phyloP scores from a whole-genome alignment of 2,329 filamentous ascomycete genomes.

The Trichoderma atroviride region DNA sequence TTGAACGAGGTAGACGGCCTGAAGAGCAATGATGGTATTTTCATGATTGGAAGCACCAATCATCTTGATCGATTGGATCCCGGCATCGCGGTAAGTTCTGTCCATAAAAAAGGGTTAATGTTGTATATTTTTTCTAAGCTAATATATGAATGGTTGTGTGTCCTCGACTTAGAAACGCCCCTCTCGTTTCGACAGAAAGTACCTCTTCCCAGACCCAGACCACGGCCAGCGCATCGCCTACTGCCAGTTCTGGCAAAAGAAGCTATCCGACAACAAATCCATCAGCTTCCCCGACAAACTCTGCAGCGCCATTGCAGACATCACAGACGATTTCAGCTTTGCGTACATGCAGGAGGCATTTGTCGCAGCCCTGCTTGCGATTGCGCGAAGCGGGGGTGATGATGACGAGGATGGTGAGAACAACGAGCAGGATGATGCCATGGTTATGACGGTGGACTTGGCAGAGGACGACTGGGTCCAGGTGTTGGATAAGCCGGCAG shows the following conservation, averaged over 20 bases:
- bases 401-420: slow-evolving; percentile 33
- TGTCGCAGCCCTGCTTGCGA: slow-evolving; percentile 62
- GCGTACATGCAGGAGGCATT: slow-evolving; percentile 73
- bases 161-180: slow-evolving; percentile 55
- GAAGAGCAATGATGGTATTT: slow-evolving; percentile 69
- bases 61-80: slow-evolving; percentile 68
- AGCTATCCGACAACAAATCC: slow-evolving; percentile 58
- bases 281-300: slow-evolving; percentile 59
- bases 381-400: slow-evolving; percentile 47
- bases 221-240: slow-evolving; percentile 59
- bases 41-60: slow-evolving; percentile 69
- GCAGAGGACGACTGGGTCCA: slow-evolving; percentile 46
- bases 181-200: slow-evolving; percentile 68
- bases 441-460: slow-evolving; percentile 35
- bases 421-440: not conserved
- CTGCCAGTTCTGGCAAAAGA: slow-evolving; percentile 63
- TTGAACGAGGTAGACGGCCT: slow-evolving; percentile 74
- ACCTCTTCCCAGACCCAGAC: slow-evolving; percentile 62
- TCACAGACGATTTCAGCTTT: slow-evolving; percentile 68
- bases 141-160: not conserved
- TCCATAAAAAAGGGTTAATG: not conserved
- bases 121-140: not conserved
- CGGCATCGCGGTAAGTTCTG: slow-evolving; percentile 55
- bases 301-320: slow-evolving; percentile 60
- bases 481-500: slow-evolving; percentile 33